Conservation (phyloP, 768 basidiomycete genomes). For the Glaciozyma antarctica region DNA sequence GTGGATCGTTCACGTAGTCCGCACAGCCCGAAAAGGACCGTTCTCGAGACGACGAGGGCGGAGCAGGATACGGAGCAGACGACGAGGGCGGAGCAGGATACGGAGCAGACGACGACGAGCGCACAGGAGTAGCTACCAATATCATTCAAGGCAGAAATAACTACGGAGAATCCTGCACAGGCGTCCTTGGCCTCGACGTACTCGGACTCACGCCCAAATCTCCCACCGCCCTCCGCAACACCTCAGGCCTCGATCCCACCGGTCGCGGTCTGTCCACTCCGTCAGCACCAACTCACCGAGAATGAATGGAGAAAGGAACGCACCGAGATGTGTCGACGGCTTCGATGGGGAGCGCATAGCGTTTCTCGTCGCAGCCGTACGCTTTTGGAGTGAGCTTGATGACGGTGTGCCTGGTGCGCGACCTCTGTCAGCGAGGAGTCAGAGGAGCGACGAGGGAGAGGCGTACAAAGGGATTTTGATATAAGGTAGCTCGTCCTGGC, state of each 20-base stretch:
- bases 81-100: too few relatives aligned
- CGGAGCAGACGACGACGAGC: too few relatives aligned
- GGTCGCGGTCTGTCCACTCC: background rate
- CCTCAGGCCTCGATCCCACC: background rate
- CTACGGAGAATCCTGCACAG: background rate
- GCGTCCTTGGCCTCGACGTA: too few relatives aligned
- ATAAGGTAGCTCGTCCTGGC: constrained; percentile 90
- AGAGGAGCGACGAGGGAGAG: background rate
- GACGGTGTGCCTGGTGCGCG: constrained; percentile 63
- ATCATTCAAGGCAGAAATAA: too few relatives aligned
- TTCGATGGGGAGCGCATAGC: constrained; percentile 77
- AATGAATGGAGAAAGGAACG: background rate
- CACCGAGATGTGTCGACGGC: constrained; percentile 87
- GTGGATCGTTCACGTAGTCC: too few relatives aligned
- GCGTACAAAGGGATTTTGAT: constrained; percentile 69
- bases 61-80: too few relatives aligned
- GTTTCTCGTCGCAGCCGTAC: constrained; percentile 89
- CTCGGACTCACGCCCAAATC: background rate
- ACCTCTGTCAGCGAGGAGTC: background rate
- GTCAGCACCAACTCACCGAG: too few relatives aligned
- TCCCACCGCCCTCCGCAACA: background rate
- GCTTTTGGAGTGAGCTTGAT: constrained; percentile 98
- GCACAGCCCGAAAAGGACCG: too few relatives aligned
- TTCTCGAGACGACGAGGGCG: too few relatives aligned
- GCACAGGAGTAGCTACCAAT: too few relatives aligned